Evolutionary conservation across 2,329 filamentous ascomycete genomes (phyloP).

Genomic region (Daldinia sp.): DNA sequence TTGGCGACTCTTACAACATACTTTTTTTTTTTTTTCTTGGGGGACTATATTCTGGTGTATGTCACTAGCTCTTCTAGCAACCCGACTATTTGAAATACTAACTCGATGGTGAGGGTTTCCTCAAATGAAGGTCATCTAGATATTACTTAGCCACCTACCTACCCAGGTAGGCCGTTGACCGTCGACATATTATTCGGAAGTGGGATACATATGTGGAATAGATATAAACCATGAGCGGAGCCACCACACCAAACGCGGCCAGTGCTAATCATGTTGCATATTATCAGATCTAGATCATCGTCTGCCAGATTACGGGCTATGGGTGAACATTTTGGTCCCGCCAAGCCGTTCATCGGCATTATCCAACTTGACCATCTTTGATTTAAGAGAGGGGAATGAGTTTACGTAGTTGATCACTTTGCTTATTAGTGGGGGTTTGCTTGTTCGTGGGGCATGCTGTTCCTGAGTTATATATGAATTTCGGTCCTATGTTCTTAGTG

Average conservation of each 20-base stretch:
- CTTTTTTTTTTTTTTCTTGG: not conserved
- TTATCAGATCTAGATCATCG: not conserved
- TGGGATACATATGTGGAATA: not conserved
- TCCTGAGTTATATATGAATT: not conserved
- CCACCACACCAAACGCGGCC: not conserved
- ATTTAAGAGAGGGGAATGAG: not conserved
- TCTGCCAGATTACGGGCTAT: not conserved
- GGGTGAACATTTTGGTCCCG: not conserved
- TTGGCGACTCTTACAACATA: not conserved
- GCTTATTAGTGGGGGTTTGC: not conserved
- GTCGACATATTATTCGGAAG: not conserved
- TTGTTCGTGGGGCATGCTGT: not conserved
- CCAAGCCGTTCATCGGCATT: not conserved
- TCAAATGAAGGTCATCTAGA: not conserved
- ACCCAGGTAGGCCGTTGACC: no score
- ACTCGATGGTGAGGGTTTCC: not conserved
- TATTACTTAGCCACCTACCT: no score
- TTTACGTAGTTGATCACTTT: not conserved
- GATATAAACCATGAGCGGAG: not conserved
- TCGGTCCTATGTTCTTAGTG: not conserved
- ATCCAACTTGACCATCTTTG: not conserved
- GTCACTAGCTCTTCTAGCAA: not conserved
- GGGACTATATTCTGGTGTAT: not conserved
- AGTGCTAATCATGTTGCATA: not conserved
- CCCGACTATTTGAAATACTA: not conserved